phyloP scores from a whole-genome alignment of 176 grass and related monocot species.

The Aegilops longissima region DNA sequence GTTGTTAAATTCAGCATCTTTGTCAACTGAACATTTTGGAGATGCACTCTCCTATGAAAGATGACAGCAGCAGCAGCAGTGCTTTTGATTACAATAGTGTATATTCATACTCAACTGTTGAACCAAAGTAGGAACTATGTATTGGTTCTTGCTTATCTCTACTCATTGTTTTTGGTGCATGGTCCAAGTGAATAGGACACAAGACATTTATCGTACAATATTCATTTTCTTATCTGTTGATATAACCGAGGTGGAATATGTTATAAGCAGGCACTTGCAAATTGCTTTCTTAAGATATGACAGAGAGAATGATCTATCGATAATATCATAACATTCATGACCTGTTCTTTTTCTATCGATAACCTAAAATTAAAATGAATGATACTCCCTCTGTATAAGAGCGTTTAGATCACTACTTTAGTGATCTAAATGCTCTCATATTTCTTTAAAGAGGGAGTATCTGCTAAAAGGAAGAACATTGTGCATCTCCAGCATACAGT shows the following conservation, averaged over 20 bases:
- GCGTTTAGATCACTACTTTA: too few species aligned
- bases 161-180: constrained; percentile 11
- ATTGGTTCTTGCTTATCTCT: constrained; percentile 7
- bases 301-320: neutral
- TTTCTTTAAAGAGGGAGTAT: too few species aligned
- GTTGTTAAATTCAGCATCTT: constrained; percentile 34
- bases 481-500: neutral
- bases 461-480: neutral
- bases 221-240: constrained; percentile 7
- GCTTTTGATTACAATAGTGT: constrained; percentile 54
- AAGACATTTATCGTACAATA: constrained; percentile 10
- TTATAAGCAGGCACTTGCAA: neutral
- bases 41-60: constrained; percentile 37
- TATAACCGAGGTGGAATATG: constrained; percentile 15
- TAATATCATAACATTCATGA: constrained; percentile 12
- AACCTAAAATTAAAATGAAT: constrained; percentile 5
- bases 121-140: constrained; percentile 49
- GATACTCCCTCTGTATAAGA: neutral
- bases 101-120: constrained; percentile 44
- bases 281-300: constrained; percentile 27
- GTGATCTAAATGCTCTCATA: too few species aligned
- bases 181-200: constrained; percentile 17
- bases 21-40: constrained; percentile 37
- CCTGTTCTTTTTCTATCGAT: neutral
- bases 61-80: constrained; percentile 39